Conservation (phyloP, 345 rosid genomes). For the Melaleuca quinquenervia region DNA sequence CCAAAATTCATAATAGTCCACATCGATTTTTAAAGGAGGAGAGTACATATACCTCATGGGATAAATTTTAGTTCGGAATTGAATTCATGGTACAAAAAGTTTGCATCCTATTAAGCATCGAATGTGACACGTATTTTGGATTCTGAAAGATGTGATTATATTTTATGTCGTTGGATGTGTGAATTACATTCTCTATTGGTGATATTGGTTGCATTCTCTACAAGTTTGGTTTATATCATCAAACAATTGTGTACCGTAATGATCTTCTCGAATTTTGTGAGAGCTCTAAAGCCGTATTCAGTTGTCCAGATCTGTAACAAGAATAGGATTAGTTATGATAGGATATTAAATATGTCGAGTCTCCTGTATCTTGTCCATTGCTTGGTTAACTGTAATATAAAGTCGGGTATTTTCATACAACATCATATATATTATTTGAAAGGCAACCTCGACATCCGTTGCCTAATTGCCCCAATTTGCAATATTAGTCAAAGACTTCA, state of each 20-base stretch:
- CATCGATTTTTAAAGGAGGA: background rate
- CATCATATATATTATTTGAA: too few species aligned
- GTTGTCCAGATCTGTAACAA: too few species aligned
- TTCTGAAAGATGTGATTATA: background rate
- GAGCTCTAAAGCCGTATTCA: background rate
- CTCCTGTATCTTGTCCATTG: too few species aligned
- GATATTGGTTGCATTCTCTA: background rate
- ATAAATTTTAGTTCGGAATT: background rate
- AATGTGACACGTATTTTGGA: background rate
- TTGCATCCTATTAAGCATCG: background rate
- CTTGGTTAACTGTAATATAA: background rate
- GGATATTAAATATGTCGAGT: too few species aligned
- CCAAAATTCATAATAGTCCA: background rate
- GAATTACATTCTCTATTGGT: background rate
- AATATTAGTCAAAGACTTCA: too few species aligned
- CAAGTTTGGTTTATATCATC: background rate
- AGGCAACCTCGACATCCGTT: too few species aligned
- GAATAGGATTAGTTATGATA: too few species aligned
- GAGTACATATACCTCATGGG: background rate
- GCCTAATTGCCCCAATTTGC: too few species aligned
- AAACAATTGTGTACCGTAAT: background rate
- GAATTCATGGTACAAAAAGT: background rate
- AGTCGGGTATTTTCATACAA: too few species aligned
- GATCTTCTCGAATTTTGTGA: background rate
- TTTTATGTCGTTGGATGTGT: rapidly evolving